Conservation (phyloP, 441 rosid species). For the Daphne laureola region DNA sequence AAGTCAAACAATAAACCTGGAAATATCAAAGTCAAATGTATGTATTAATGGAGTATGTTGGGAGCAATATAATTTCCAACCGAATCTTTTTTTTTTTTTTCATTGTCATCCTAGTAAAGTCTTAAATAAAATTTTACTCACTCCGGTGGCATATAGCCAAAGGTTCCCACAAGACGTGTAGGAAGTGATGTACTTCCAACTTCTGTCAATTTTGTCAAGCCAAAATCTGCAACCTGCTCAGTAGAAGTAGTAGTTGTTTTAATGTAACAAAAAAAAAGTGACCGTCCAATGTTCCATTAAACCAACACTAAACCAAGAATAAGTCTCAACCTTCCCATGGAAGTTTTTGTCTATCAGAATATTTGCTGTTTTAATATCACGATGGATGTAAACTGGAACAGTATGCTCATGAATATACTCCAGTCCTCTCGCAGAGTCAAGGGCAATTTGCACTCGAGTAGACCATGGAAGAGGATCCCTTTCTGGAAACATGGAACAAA, state of each 20-base stretch:
- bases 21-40: too few relatives aligned
- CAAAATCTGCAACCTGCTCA: conserved; percentile 88
- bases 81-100: too few relatives aligned
- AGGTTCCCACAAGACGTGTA: conserved; percentile 89
- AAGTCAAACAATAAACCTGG: too few relatives aligned
- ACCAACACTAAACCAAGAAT: conserved; percentile 2
- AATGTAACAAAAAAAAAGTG: conserved; percentile 10
- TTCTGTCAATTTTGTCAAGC: conserved; percentile 82
- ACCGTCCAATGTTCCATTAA: conserved; percentile 6
- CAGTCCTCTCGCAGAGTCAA: conserved; percentile 96
- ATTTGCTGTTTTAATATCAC: conserved; percentile 93
- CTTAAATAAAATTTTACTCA: conserved; percentile 23
- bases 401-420: conserved; percentile 97
- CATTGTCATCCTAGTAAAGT: too few relatives aligned
- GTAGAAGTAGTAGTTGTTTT: conserved; percentile 4
- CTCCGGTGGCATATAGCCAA: conserved; percentile 99
- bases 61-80: too few relatives aligned
- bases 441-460: conserved; percentile 87
- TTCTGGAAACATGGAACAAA: conserved; percentile 35
- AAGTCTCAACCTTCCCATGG: conserved; percentile 61
- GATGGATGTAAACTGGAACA: conserved; percentile 91
- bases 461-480: conserved; percentile 80
- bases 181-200: conserved; percentile 65
- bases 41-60: too few relatives aligned
- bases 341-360: conserved; percentile 82